Percentiles rank a stretch among this genome's conserved stretches.
Evolutionary conservation across 495 filamentous ascomycete genomes (phyloP).

Genomic region (Annulohypoxylon bovei): DNA sequence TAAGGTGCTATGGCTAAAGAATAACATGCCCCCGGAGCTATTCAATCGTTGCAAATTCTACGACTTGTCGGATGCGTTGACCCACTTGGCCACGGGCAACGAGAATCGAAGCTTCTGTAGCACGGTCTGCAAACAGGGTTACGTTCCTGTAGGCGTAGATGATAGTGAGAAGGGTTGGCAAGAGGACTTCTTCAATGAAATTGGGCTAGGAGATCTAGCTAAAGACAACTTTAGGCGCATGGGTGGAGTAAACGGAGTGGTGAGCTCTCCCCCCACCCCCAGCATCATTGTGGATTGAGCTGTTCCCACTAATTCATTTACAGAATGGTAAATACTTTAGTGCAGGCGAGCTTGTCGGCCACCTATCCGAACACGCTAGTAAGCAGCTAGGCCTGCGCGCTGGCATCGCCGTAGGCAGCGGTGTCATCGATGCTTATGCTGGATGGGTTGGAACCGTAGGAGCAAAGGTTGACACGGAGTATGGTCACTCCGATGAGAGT

Average conservation of each 20-base stretch:
- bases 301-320: constrained; percentile 19
- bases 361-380: constrained; percentile 83
- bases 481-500: constrained; percentile 67
- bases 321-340: constrained; percentile 92
- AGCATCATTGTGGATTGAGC: constrained; percentile 32
- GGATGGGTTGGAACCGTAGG: constrained; percentile 99
- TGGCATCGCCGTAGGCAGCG: constrained; percentile 91
- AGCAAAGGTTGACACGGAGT: constrained; percentile 80
- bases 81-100: constrained; percentile 92
- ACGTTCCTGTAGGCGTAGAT: constrained; percentile 92
- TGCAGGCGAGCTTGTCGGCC: constrained; percentile 88
- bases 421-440: constrained; percentile 98
- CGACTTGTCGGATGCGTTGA: constrained; percentile 91
- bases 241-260: constrained; percentile 92
- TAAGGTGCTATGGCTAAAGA: constrained; percentile 97
- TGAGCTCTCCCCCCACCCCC: constrained; percentile 63
- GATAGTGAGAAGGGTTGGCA: constrained; percentile 99
- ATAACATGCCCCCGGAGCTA: constrained; percentile 92
- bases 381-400: constrained; percentile 83
- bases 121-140: constrained; percentile 95
- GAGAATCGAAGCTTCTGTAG: constrained; percentile 94
- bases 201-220: constrained; percentile 83
- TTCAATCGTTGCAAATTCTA: constrained; percentile 96
- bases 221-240: constrained; percentile 89
- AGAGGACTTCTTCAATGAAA: constrained; percentile 85